Evolutionary conservation across 2,329 filamentous ascomycete genomes (phyloP).

Genomic region (Xylaria hypoxylon): DNA sequence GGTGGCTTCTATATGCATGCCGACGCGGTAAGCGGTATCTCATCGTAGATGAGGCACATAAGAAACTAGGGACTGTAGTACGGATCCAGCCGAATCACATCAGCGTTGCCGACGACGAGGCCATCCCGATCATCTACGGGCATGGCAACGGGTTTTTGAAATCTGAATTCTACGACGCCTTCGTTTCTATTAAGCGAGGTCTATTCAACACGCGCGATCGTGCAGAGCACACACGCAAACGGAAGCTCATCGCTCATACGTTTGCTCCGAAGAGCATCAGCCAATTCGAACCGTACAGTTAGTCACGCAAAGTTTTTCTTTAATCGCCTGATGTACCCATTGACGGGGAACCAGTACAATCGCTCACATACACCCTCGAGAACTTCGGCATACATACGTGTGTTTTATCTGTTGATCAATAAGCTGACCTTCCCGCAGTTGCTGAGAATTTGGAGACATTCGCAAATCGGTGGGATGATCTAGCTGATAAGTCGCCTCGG

Average conservation of each 20-base stretch:
- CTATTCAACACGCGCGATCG: conserved; percentile 91
- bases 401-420: neutral
- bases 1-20: conserved; percentile 79
- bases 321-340: neutral
- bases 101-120: conserved; percentile 82
- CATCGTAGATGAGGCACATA: conserved; percentile 77
- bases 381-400: neutral
- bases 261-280: conserved; percentile 84
- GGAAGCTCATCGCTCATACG: conserved; percentile 88
- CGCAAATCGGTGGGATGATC: conserved; percentile 76
- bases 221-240: conserved; percentile 85
- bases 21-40: conserved; percentile 74
- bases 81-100: conserved; percentile 87
- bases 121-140: conserved; percentile 81
- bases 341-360: neutral
- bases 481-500: conserved; percentile 61
- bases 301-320: conserved; percentile 15
- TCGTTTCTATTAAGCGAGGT: conserved; percentile 86
- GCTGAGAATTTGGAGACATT: conserved; percentile 81
- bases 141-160: conserved; percentile 82
- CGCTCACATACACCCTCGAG: neutral
- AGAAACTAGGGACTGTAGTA: conserved; percentile 81
- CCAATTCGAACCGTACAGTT: conserved; percentile 86
- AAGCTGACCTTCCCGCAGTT: conserved; percentile 53
- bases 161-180: conserved; percentile 89